Percentiles rank a stretch among this genome's conserved stretches.
Conservation (phyloP, 1,139 yeast species). For the Debaryomyces psychrophilus region DNA sequence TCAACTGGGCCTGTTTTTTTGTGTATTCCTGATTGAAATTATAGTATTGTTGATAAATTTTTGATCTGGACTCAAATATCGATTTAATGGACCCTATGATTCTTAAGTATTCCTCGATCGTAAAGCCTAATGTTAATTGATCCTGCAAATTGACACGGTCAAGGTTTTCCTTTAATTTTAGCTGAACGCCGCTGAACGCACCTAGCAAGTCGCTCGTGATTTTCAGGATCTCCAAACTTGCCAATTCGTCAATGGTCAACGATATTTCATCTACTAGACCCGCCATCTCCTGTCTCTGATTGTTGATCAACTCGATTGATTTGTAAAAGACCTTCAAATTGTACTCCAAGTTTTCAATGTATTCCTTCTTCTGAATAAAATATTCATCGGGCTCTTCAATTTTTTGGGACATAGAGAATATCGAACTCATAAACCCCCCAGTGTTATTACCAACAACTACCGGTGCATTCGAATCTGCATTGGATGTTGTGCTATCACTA, state of each 20-base stretch:
- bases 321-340: slow-evolving; percentile 72
- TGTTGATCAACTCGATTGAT: slow-evolving; percentile 73
- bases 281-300: slow-evolving; percentile 76
- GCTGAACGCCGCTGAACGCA: slow-evolving; percentile 71
- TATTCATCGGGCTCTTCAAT: slow-evolving; percentile 78
- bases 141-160: slow-evolving; percentile 86
- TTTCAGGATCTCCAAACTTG: slow-evolving; percentile 75
- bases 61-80: slow-evolving; percentile 75
- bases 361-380: slow-evolving; percentile 68
- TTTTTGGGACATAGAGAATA: slow-evolving; percentile 60
- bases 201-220: slow-evolving; percentile 57
- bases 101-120: slow-evolving; percentile 85
- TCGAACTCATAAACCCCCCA: slow-evolving; percentile 65
- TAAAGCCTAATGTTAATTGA: slow-evolving; percentile 80
- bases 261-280: slow-evolving; percentile 45
- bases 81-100: slow-evolving; percentile 75
- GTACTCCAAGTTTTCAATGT: slow-evolving; percentile 71
- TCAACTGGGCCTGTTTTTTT: slow-evolving; percentile 53
- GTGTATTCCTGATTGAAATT: slow-evolving; percentile 45
- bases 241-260: slow-evolving; percentile 69
- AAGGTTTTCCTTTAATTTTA: slow-evolving; percentile 69
- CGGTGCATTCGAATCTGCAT: slow-evolving; percentile 22
- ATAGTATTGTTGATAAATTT: slow-evolving; percentile 63
- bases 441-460: slow-evolving; percentile 20
- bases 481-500: slow-evolving; percentile 28